Base-by-base conservation (phyloP, 306 rosid genomes). In the Trifolium pratense region DNA sequence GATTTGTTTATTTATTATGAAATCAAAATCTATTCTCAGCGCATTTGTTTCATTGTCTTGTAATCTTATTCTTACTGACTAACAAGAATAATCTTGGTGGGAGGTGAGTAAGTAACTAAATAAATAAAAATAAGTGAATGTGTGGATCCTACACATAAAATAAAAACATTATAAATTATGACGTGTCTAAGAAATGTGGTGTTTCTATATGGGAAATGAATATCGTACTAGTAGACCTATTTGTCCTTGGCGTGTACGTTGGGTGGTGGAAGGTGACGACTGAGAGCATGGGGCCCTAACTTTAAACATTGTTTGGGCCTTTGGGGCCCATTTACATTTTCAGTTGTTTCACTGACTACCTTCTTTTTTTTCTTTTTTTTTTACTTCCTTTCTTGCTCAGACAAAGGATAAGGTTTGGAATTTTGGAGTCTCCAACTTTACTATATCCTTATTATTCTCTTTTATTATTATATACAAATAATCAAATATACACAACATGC, bases 231-330 rank as follows among this genome's bases (percentile, higher is more conserved):
- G 80, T 23, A 87, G 79, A 68, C 79, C 75, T 66, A 36, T 72
- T 73, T 78, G 93, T 88, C 89, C 84, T 82, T 83, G 78, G 79
- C 93, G 88, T 85, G 90, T 88, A 85, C 91, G 91, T 88, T 55
- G 83, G 70, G 68, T 78, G 75, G 87, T 88, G 90, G 91, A 86
- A 63, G 83, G 56, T 75, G 80, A 80, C 84, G 63, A 80, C 31
- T 79, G 71, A 83, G 42, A 18, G 64, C 6, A 68, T 46, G 73
- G 82, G 78, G 20, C 75, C 78, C 57, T 20, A 17, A 42, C 71
- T n/a, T 77, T 60, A 67, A 84, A 74, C 79, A 73, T 68, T 55
- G 51, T 2, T 16, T 23, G 67, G 74, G 84, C 10, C 32, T 1
- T 15, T 29, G 66, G 66, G 81, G 21, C 73, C 79, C 78, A 67